Evolutionary conservation across 2,329 filamentous ascomycete species (phyloP).

Genomic region (Penicillium sp.): DNA sequence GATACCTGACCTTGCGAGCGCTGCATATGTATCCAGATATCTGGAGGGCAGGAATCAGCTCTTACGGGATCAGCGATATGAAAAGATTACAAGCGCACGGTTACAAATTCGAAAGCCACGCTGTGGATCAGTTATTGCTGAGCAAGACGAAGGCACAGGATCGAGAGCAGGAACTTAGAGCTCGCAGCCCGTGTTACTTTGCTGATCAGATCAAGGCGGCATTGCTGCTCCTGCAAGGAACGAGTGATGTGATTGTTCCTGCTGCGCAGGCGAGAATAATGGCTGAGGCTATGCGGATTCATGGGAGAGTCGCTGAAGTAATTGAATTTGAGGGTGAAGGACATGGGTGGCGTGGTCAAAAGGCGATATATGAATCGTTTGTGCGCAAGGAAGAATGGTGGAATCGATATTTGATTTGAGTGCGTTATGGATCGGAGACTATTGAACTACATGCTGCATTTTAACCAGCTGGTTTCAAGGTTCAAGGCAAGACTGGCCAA

Average conservation of each 20-base stretch:
- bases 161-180: conserved; percentile 40
- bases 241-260: conserved; percentile 53
- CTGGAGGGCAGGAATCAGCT: conserved; percentile 48
- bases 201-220: conserved; percentile 47
- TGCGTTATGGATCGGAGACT: too few relatives aligned
- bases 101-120: conserved; percentile 54
- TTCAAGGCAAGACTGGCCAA: too few relatives aligned
- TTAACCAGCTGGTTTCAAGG: neutral
- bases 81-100: conserved; percentile 44
- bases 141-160: conserved; percentile 35
- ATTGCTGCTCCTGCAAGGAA: conserved; percentile 53
- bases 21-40: conserved; percentile 44
- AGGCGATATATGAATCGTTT: conserved; percentile 19
- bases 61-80: conserved; percentile 51
- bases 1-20: conserved; percentile 50
- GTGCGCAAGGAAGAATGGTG: conserved; percentile 15
- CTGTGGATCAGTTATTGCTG: conserved; percentile 45
- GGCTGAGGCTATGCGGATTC: conserved; percentile 41
- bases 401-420: conserved; percentile 14
- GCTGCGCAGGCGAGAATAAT: conserved; percentile 53
- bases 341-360: conserved; percentile 39
- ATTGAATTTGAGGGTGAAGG: conserved; percentile 49
- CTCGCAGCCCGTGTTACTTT: conserved; percentile 48
- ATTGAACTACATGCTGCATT: neutral
- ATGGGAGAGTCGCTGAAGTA: conserved; percentile 44